phyloP scores from a whole-genome alignment of 2,329 filamentous ascomycete genomes.

The Aspergillus carbonarius region DNA sequence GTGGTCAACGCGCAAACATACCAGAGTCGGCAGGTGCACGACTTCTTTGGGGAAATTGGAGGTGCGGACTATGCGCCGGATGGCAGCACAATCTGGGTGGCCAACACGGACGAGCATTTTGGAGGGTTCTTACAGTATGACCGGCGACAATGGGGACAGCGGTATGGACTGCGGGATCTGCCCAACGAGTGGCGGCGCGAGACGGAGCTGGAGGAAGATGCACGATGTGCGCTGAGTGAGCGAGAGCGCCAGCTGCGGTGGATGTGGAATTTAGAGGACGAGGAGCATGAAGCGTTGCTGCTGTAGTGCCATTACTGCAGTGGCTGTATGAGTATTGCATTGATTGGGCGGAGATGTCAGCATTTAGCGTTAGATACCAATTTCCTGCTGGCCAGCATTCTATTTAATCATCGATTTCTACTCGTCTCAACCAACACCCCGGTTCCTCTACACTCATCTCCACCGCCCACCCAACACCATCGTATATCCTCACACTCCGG shows the following conservation, averaged over 20 bases:
- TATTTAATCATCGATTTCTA: neutral
- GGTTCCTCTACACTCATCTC: too few species aligned
- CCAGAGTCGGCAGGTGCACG: constrained; percentile 42
- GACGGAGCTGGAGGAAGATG: constrained; percentile 34
- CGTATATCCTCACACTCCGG: neutral
- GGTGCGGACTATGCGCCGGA: constrained; percentile 45
- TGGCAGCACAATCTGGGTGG: constrained; percentile 43
- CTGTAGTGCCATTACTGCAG: constrained; percentile 14
- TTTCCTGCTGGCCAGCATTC: neutral
- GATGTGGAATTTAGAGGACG: constrained; percentile 33
- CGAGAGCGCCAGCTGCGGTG: constrained; percentile 37
- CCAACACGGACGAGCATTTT: constrained; percentile 44
- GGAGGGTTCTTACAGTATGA: constrained; percentile 49
- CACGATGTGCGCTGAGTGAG: constrained; percentile 34
- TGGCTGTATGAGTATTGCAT: neutral
- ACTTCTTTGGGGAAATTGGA: constrained; percentile 49
- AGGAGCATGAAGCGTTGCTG: constrained; percentile 37
- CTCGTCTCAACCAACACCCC: too few species aligned
- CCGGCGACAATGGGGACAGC: constrained; percentile 38
- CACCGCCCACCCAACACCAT: too few species aligned
- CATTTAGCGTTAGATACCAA: constrained; percentile 4
- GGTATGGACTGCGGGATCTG: constrained; percentile 33
- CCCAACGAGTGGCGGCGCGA: constrained; percentile 42
- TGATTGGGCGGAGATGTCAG: neutral
- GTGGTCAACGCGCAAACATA: constrained; percentile 47